phyloP scores from a whole-genome alignment of 768 basidiomycete genomes.

The Rhodotorula taiwanensis region DNA sequence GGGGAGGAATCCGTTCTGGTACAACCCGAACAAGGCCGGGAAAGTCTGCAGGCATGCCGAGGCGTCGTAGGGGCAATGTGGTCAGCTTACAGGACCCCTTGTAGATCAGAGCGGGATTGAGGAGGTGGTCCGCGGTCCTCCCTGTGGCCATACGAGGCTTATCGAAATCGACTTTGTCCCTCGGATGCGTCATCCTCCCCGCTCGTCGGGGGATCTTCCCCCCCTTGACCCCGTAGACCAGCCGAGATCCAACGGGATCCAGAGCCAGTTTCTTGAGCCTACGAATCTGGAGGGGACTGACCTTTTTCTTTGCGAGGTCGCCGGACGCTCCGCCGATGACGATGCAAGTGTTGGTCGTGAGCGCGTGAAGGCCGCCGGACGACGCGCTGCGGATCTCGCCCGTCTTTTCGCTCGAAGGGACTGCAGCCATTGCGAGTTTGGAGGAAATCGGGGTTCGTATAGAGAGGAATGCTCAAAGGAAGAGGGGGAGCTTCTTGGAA shows the following conservation, averaged over 20 bases:
- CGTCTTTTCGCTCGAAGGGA: not conserved
- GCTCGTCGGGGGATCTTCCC: too few species aligned
- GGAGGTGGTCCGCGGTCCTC: too few species aligned
- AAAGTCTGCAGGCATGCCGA: constrained; percentile 61
- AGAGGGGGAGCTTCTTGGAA: too few species aligned
- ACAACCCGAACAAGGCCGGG: constrained; percentile 89
- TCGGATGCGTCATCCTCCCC: constrained; percentile 11
- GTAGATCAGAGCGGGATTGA: too few species aligned
- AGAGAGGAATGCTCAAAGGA: too few species aligned
- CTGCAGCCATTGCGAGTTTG: not conserved
- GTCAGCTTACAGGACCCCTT: not conserved
- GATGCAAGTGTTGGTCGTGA: constrained; percentile 25
- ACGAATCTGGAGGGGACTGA: constrained; percentile 33
- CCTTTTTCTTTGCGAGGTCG: constrained; percentile 99
- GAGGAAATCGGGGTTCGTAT: too few species aligned
- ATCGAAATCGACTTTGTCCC: too few species aligned
- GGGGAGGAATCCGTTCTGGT: constrained; percentile 70
- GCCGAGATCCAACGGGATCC: not conserved
- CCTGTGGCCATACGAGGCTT: too few species aligned
- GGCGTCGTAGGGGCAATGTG: too few species aligned
- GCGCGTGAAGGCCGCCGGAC: not conserved
- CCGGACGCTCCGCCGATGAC: constrained; percentile 87
- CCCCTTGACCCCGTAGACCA: too few species aligned
- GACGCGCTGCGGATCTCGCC: not conserved
- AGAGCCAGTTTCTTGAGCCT: not conserved